Evolutionary conservation across 345 rosid genomes (phyloP).

Genomic region (Cardiospermum halicacabum): DNA sequence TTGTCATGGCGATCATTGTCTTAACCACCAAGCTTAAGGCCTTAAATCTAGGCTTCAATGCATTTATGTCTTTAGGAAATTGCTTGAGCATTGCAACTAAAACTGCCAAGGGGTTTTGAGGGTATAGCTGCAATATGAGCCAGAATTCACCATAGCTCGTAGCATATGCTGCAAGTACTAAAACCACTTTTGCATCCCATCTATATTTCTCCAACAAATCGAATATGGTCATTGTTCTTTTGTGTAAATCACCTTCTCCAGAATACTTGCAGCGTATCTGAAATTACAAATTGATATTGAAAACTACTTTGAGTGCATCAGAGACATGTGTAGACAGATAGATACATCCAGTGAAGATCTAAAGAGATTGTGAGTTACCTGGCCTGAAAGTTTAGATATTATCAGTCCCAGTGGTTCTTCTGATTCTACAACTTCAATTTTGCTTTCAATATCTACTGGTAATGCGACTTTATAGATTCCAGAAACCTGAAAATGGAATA

Average conservation of each 20-base stretch:
- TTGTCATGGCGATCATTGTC: constrained; percentile 51
- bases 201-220: constrained; percentile 50
- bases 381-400: constrained; percentile 33
- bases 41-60: constrained; percentile 43
- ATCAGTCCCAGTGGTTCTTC: constrained; percentile 39
- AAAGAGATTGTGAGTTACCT: constrained; percentile 34
- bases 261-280: constrained; percentile 49
- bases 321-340: neutral
- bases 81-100: constrained; percentile 54
- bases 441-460: constrained; percentile 17
- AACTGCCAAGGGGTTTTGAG: constrained; percentile 46
- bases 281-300: constrained; percentile 12
- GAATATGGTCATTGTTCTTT: constrained; percentile 48
- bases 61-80: constrained; percentile 34
- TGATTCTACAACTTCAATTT: constrained; percentile 39
- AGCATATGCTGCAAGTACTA: constrained; percentile 68
- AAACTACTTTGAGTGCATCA: neutral
- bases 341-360: neutral
- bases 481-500: constrained; percentile 32
- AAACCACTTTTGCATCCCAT: constrained; percentile 73
- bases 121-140: constrained; percentile 44
- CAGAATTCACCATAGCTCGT: constrained; percentile 53
- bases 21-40: constrained; percentile 44
- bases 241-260: constrained; percentile 33
- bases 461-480: constrained; percentile 17